Base-by-base conservation (phyloP, 2,329 filamentous ascomycete species). In the Microdochium trichocladiopsis region DNA sequence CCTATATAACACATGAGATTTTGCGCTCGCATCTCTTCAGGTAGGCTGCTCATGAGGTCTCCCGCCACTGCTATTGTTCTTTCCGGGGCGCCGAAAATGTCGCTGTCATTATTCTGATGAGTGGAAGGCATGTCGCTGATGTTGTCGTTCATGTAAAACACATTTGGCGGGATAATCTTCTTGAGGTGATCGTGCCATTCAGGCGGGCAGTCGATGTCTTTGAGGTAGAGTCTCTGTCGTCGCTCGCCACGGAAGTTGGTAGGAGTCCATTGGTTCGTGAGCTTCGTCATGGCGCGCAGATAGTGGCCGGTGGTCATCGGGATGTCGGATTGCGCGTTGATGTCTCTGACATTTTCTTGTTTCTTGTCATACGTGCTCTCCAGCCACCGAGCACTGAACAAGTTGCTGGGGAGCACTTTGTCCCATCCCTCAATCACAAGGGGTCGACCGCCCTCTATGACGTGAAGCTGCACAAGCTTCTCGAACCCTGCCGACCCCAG, bases 1-100 rank as follows among this genome's bases (percentile, higher is more conserved):
- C 94, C 94, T 61, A 97, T 87, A 63, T 99, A 99, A 67, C 93
- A 97, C 94, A 96, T 96, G 60, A 99, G 77, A 57, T 99, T 99
- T 64, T 96, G 86, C 1, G 94, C 94, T 49, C 91, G 86, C 90
- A 96, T 96, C 43, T 87, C 82, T 45, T 79, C 73, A 1, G 91
- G 90, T 4, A 99, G 77, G 61, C 88, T 92, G 66, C 91, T 95
- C 94, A 99, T 99, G 31, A 99, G 72, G 64, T 99, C 94, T 6
- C 93, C 93, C 2, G 91, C 87, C 47, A 84, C 81, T 2, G 86
- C 88, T 49, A 85, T 78, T 0, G 78, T 78, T n/a, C 69, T 74
- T 45, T 79, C 78, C 41, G 76, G 69, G 33, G 67, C 75, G 48
- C 73, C 71, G 49, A 76, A 72, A 33, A 77, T 76, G 2, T 68